Evolutionary conservation across 2,329 filamentous ascomycete genomes (phyloP).

Genomic region (Trichoderma semiorbis): DNA sequence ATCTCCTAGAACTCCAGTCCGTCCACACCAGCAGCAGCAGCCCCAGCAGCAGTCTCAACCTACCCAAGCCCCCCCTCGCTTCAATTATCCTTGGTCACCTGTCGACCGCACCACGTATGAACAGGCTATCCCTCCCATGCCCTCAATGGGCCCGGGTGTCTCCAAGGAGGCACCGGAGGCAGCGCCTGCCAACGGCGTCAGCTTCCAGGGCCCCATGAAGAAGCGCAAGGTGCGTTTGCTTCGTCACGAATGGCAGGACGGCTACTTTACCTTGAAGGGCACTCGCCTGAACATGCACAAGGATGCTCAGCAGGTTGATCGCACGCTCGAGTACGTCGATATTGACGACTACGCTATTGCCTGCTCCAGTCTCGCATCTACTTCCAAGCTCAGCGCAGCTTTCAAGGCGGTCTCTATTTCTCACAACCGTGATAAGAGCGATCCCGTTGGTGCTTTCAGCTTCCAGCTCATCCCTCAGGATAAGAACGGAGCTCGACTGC

Average conservation of each 20-base stretch:
- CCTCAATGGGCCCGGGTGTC: constrained; percentile 21
- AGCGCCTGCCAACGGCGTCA: constrained; percentile 48
- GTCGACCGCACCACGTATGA: constrained; percentile 45
- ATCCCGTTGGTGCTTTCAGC: constrained; percentile 66
- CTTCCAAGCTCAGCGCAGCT: constrained; percentile 78
- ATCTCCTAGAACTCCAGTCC: constrained; percentile 35
- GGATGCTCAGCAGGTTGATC: constrained; percentile 48
- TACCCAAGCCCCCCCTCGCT: constrained; percentile 51
- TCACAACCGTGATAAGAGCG: constrained; percentile 50
- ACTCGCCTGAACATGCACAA: constrained; percentile 75
- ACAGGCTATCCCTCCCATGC: constrained; percentile 40
- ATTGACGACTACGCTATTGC: constrained; percentile 86
- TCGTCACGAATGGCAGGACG: constrained; percentile 89
- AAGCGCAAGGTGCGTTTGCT: constrained; percentile 88
- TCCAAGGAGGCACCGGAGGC: constrained; percentile 32
- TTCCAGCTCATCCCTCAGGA: constrained; percentile 81
- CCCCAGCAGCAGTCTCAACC: constrained; percentile 32
- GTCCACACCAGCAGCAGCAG: constrained; percentile 13
- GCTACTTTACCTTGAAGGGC: constrained; percentile 81
- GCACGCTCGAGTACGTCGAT: constrained; percentile 74
- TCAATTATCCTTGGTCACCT: constrained; percentile 55
- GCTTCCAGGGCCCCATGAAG: constrained; percentile 85
- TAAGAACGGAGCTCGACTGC: constrained; percentile 50
- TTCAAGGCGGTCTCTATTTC: constrained; percentile 75
- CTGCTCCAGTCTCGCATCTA: constrained; percentile 72